phyloP scores from a whole-genome alignment of 192 early-diverging fungal genomes.

The Backusella liffmaniae region DNA sequence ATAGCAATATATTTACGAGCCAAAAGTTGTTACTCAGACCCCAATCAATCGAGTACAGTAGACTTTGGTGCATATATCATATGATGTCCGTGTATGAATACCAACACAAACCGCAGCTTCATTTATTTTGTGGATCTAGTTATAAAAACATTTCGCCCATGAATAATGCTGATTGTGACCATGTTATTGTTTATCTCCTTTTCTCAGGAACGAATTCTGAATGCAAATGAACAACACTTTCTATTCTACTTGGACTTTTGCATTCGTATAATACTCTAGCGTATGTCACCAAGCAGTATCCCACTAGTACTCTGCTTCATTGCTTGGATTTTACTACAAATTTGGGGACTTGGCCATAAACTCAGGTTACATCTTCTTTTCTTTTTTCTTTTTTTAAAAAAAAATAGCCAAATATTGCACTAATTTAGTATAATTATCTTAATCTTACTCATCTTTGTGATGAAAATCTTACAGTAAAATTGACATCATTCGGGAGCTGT shows the following conservation, averaged over 20 bases:
- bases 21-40: background rate
- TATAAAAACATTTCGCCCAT: background rate
- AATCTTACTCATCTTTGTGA: background rate
- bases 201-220: background rate
- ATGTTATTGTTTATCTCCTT: background rate
- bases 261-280: background rate
- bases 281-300: background rate
- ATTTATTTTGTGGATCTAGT: conserved; percentile 2
- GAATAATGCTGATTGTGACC: background rate
- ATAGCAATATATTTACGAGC: background rate
- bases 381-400: background rate
- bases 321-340: background rate
- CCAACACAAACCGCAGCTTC: background rate
- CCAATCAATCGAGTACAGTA: background rate
- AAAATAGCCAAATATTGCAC: background rate
- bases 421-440: background rate
- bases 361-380: background rate
- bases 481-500: background rate
- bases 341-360: background rate
- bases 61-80: background rate
- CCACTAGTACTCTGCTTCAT: background rate
- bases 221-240: background rate
- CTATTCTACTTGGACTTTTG: background rate
- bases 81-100: background rate
- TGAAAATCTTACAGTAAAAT: background rate